Evolutionary conservation across 305 asterid genomes (phyloP), one percentile per base, ranked within the genome.

Genomic region (Fraxinus baroniana): DNA sequence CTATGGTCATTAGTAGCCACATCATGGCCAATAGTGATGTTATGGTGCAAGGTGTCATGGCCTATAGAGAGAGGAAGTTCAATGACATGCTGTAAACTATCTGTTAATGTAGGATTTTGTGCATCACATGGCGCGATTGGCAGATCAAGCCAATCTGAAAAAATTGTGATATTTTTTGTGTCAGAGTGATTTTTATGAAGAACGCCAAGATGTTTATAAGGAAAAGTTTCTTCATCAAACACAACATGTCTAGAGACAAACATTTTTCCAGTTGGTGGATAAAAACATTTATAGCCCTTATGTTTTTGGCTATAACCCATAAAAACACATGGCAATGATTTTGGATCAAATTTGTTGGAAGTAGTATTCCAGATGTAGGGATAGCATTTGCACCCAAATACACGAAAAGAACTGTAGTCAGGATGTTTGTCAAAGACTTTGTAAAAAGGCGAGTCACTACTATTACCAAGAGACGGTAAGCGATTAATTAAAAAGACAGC

Each of bases 191-290:
- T 3, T 41, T 41, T 15, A 10, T 41, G 55, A 44, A 44, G 55
- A 3, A 12, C 17, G 3, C 55, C 5, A 44, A 12, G 8, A 44
- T 66, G 9, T 13, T 20, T 26, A 7, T 39, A 57, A 0, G 49
- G 35, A 24, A 80, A 36, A 0, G 2, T 3, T 0, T 44, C 30
- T 5, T 74, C 64, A 20, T 74, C 64, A 10, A 81, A 81, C 4
- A 9, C 10, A 3, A 35, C 76, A 81, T 81, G 84, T 12, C 79
- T 30, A 8, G 64, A 74, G 3, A 81, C 33, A 57, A 26, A 73
- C 2, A 52, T 9, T 9, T 3, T 13, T 3, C 49, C 5, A 7
- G 79, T 28, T 4, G 52, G n/a, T 3, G 72, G 71, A 74, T 81
- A 7, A 74, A 28, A 32, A n/a, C 74, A 81, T 33, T 74, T 55